phyloP scores from a whole-genome alignment of 805 yeast genomes.

The Wickerhamiella musiphila region DNA sequence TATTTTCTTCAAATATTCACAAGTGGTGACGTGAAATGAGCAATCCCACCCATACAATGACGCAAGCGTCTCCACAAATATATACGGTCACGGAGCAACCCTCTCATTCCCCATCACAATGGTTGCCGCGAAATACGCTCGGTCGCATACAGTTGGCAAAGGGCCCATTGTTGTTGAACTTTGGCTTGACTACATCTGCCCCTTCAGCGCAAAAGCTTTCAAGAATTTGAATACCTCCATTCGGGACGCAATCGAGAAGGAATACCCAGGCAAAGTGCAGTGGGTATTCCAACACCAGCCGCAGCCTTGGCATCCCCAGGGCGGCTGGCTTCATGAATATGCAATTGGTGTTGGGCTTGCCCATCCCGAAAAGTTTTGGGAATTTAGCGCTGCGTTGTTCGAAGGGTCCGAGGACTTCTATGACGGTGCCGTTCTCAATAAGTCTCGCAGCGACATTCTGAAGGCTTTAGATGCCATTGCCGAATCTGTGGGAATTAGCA shows the following conservation, averaged over 20 bases:
- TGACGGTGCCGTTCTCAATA: conserved; percentile 40
- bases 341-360: conserved; percentile 46
- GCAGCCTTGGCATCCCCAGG: conserved; percentile 86
- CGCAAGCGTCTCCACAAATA: neutral
- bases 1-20: too few species aligned
- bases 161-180: conserved; percentile 14
- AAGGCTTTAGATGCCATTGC: conserved; percentile 35
- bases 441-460: conserved; percentile 40
- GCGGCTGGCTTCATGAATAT: conserved; percentile 52
- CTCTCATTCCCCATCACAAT: too few species aligned
- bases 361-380: conserved; percentile 38
- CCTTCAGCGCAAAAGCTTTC: conserved; percentile 50
- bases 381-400: conserved; percentile 39
- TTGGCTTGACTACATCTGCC: conserved; percentile 33
- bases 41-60: too few species aligned
- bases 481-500: conserved; percentile 25
- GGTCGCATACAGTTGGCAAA: conserved; percentile 11
- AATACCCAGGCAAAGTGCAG: conserved; percentile 34
- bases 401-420: conserved; percentile 36
- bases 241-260: conserved; percentile 32
- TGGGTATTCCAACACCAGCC: conserved; percentile 53
- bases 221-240: conserved; percentile 32
- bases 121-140: conserved; percentile 11
- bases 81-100: neutral
- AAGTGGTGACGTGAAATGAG: too few species aligned